Base-by-base conservation (phyloP, 352 stramenopile genomes). In the Phytophthora syringae region DNA sequence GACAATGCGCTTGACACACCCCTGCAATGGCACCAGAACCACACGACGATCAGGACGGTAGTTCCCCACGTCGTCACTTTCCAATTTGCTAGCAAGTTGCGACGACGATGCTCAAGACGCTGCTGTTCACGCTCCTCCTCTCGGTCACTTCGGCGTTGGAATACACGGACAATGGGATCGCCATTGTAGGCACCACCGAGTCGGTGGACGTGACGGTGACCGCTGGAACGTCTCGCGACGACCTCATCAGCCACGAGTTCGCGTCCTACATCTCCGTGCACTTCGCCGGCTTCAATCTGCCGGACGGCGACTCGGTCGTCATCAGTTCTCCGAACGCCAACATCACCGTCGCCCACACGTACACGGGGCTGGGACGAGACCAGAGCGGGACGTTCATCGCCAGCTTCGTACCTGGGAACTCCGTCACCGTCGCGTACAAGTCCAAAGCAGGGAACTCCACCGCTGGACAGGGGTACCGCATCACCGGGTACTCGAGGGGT, bases 221-320 rank as follows among this genome's bases (percentile, higher is more conserved):
- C 0, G 64, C 67, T 12, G 72, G 66, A 7, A 52, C 48, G n/a
- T 71, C 60, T 27, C 63, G 65, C 28, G 27, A 80, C 36, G 64
- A 84, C 51, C 15, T 75, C 34, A 72, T 86, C 44, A 66, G 72
- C 42, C 71, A 86, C 74, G 59, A 82, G 34, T 68, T 71, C 21
- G 74, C 80, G 16, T 79, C 62, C 16, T 89, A 89, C 60, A 79
- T 89, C 28, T 61, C 78, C 4, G 69, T 91, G 18, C 71, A 85
- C 49, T 89, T 93, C 43, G 39, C 61, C 47, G 56, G 57, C 22
- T 80, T 93, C 32, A 66, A 86, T 55, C 63, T 93, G 5, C 82
- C 82, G 3, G 54, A 74, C 16, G 76, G 72, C 16, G 80, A 91
- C 37, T 64, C 67, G 11, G 72, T 93, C 18, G 57, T 84, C 34